Percentiles rank a stretch among this genome's conserved stretches.
Conservation (phyloP, 2,329 filamentous ascomycete genomes). For the Westerdykella aurantiaca region DNA sequence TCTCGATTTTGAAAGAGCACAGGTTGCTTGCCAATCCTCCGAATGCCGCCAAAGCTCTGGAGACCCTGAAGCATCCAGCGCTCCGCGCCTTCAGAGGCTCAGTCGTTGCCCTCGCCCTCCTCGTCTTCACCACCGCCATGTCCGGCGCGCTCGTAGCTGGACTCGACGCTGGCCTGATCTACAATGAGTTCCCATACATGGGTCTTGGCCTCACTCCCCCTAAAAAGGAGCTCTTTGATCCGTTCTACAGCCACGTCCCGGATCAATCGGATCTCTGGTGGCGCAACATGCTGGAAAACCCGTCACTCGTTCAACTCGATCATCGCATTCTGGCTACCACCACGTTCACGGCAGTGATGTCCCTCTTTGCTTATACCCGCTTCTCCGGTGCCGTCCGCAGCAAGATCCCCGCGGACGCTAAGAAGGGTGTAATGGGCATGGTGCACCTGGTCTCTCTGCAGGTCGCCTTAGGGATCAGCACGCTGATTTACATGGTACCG, state of each 20-base stretch:
- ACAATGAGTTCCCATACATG: slow-evolving; percentile 98
- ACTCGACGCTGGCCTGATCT: slow-evolving; percentile 92
- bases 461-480: slow-evolving; percentile 80
- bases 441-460: slow-evolving; percentile 79
- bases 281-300: slow-evolving; percentile 97
- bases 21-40: slow-evolving; percentile 63
- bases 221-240: slow-evolving; percentile 72
- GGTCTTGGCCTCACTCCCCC: slow-evolving; percentile 77
- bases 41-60: slow-evolving; percentile 55
- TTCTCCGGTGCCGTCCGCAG: slow-evolving; percentile 59
- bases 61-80: slow-evolving; percentile 57
- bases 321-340: slow-evolving; percentile 88
- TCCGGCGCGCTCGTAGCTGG: slow-evolving; percentile 91
- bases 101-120: slow-evolving; percentile 61
- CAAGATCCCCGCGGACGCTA: slow-evolving; percentile 53
- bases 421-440: slow-evolving; percentile 70
- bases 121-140: slow-evolving; percentile 87
- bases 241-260: slow-evolving; percentile 73
- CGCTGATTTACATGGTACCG: slow-evolving; percentile 90
- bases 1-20: slow-evolving; percentile 74
- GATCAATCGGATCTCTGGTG: slow-evolving; percentile 85
- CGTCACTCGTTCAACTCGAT: slow-evolving; percentile 88
- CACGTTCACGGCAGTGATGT: slow-evolving; percentile 75
- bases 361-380: slow-evolving; percentile 74
- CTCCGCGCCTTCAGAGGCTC: slow-evolving; percentile 68